Evolutionary conservation across 176 grass and related monocot species (phyloP), one percentile per base, ranked within the genome.

Genomic region (Aegilops sharonensis): DNA sequence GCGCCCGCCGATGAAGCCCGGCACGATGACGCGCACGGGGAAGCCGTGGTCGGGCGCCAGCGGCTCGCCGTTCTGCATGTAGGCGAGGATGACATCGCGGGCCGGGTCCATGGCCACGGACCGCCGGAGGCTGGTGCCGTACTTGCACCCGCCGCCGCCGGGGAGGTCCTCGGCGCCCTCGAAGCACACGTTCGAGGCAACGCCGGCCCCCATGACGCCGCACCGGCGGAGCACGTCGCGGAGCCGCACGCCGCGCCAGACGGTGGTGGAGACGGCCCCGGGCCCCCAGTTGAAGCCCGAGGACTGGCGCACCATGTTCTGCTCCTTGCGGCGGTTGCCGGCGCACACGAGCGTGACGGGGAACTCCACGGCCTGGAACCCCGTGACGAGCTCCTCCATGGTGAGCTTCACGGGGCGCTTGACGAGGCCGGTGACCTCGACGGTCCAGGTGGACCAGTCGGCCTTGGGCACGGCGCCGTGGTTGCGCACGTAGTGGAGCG

Each of bases 401-500:
- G 91, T 95, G 84, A 97, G 7, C 48, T 77, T n/a, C 2, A 45
- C 37, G 2, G 92, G 92, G 5, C 82, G 91, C 18, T 81, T 89
- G 30, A 97, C 92, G 4, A 97, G 78, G 10, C 95, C 95, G 1
- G 85, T 34, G 67, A 97, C 76, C 84, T 97, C 92, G 2, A 97
- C 75, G 43, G 90, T 83, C 95, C 95, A 94, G 14, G 89, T 64
- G 0, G 89, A 83, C 95, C 95, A 97, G 84, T 91, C 91, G 9
- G 74, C 95, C 24, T 68, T 62, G 8, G 95, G 95, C 11, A 98
- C 95, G 12, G 72, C 4, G 42, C 95, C 95, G 83, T 98, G 95
- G 91, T 98, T 98, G 75, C 95, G 91, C 24, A 98, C 95, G 89
- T 98, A 98, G 83, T 98, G 95, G 47, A 98, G 83, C 67, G 88